Evolutionary conservation across 179 eudicot genomes (phyloP), one percentile per base, ranked within the genome.

Genomic region (Beta corolliflora): DNA sequence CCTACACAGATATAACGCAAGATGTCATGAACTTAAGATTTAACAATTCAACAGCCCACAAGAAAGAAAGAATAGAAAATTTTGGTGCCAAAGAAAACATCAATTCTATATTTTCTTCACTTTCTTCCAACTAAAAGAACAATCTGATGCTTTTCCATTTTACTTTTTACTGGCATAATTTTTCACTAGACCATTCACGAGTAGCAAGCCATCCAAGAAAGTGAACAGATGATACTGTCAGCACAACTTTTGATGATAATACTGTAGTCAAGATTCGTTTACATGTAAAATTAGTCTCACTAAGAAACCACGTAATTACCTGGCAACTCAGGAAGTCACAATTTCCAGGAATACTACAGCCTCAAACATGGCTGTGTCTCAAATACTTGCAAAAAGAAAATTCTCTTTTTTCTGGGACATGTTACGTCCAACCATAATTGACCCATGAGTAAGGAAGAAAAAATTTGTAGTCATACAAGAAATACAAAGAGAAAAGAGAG

Each of bases 1-100:
- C 89, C 99, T 96, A 77, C 80, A 89, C 31, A 44, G 63, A 53
- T 61, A 29, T 29, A 50, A 36, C 5, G 53, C 9, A 77, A 84
- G 54, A 73, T 29, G 10, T 14, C 9, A 55, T 3, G 55, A n/a
- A 25, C 77, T 19, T 13, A 48, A 18, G 71, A 14, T 54, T 21
- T 55, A 55, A 67, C 45, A 74, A 12, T 15, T 2, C 14, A 46
- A 19, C 69, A 59, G 52, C 73, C 55, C 11, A 70, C 36, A 45
- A 21, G 7, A 46, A 50, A 60, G 19, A 50, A 59, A 79, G 14
- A 23, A 41, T 63, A 10, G 71, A 44, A 44, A 80, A 3, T 48
- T 48, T 48, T 48, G 53, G 53, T 48, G 8, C 8, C 53, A 48
- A 36, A 48, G 18, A 66, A 66, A 12, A 69, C 18, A 44, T 13